Base-by-base conservation (phyloP, 75 land plant genomes). In the Cunninghamia lanceolata region DNA sequence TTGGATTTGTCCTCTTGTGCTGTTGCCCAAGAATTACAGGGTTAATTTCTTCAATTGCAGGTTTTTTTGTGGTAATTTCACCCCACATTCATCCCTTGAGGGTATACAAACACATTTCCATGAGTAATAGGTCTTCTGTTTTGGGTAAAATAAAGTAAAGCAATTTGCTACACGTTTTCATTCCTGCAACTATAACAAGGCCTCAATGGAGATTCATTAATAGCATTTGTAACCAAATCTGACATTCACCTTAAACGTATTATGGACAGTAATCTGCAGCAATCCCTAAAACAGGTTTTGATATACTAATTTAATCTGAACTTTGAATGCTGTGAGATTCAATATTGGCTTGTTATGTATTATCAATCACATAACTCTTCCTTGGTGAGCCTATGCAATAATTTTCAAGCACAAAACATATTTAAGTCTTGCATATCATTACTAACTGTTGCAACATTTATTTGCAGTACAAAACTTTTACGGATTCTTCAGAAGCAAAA, bases 381-480 rank as follows among this genome's bases (percentile, higher is more conserved):
- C 2, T 70, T 25, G 74, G 74, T 73, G 75, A 73, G 68, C 68
- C 9, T 34, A 34, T 32, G 36, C 38, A 11, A 3, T 73, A 13
- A 32, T 73, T 32, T 34, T 70, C 34, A 56, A 56, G 63, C 4
- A 17, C 25, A 63, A 63, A 25, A 6, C 8, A 25, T 63, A 63
- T 63, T 63, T 25, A 63, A 34, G 36, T 73, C 36, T 32, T 73
- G 75, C 75, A 73, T 73, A 63, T 63, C 68, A 36, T 78, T 39
- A 63, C 68, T 7, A 63, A 63, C 66, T 82, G 4, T 34, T 70
- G 43, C 11, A 16, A 8, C 28, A 25, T 85, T 25, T 85, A 59
- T 43, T 19, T 93, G 91, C 97, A 96, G 96, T 98, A 98, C 86
- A 77, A 77, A 87, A 89, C 95, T 25, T 98, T 98, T 77, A 92